Percentiles rank a stretch among this genome's conserved stretches.
phyloP scores from a whole-genome alignment of 2,329 filamentous ascomycete genomes.

The Myriosclerotinia duriaeana region DNA sequence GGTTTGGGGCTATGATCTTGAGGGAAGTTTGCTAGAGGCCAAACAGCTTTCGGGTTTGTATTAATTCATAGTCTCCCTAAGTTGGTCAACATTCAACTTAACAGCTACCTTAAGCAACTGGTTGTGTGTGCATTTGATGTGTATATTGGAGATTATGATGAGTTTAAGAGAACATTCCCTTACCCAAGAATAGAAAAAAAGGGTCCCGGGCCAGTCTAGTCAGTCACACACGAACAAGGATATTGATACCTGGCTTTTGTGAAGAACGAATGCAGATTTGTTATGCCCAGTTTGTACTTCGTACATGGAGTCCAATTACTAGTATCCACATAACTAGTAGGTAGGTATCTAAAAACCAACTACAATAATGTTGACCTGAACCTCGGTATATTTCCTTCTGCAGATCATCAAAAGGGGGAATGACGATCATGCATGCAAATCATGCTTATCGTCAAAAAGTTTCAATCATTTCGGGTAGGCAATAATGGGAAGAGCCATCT shows the following conservation, averaged over 20 bases:
- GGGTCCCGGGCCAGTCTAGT: neutral
- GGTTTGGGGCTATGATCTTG: constrained; percentile 41
- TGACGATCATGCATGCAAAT: neutral
- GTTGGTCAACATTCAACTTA: neutral
- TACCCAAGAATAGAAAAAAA: neutral
- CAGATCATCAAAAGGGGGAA: too few relatives aligned
- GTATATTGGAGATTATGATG: neutral
- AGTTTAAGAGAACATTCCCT: neutral
- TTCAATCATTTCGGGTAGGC: neutral
- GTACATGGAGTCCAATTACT: neutral
- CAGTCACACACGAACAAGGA: neutral
- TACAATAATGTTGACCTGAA: too few relatives aligned
- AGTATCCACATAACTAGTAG: neutral
- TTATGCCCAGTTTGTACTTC: neutral
- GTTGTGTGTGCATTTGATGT: neutral
- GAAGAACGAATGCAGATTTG: neutral
- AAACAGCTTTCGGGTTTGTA: constrained; percentile 16
- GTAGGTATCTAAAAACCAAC: too few relatives aligned
- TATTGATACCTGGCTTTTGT: constrained; percentile 3
- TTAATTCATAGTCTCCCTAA: neutral
- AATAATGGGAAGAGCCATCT: too few relatives aligned
- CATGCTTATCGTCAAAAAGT: neutral
- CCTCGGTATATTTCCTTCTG: too few relatives aligned
- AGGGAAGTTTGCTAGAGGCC: constrained; percentile 42
- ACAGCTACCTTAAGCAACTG: neutral